Percentiles rank a stretch among this genome's conserved stretches.
phyloP scores from a whole-genome alignment of 2,329 filamentous ascomycete species.

The Ophiocordyceps polyrhachis-furcata region DNA sequence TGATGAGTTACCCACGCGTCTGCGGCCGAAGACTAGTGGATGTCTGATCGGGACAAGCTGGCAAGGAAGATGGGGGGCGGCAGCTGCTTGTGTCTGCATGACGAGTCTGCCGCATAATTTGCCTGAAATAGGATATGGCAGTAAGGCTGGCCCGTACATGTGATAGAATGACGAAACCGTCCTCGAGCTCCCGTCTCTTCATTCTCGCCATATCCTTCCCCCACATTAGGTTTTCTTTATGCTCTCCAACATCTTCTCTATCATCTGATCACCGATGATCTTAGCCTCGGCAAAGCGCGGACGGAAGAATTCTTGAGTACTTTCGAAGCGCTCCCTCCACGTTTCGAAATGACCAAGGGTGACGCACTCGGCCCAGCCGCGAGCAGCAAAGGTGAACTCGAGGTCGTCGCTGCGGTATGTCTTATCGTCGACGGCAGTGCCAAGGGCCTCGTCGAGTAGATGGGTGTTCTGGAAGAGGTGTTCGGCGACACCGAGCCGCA shows the following conservation, averaged over 20 bases:
- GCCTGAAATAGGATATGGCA: not conserved
- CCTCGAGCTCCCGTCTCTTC: not conserved
- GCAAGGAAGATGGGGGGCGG: not conserved
- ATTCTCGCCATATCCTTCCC: not conserved
- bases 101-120: not conserved
- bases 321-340: constrained; percentile 79
- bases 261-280: constrained; percentile 87
- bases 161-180: not conserved
- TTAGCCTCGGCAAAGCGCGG: constrained; percentile 77
- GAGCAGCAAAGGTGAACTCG: constrained; percentile 92
- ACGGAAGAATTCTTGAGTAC: constrained; percentile 81
- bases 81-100: not conserved
- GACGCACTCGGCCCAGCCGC: constrained; percentile 91
- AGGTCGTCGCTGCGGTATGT: constrained; percentile 90
- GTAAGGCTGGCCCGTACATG: not conserved
- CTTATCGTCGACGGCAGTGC: constrained; percentile 73
- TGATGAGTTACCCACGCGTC: constrained; percentile 1
- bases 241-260: constrained; percentile 81
- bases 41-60: not conserved
- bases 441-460: constrained; percentile 67
- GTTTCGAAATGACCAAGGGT: constrained; percentile 80
- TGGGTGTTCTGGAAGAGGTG: constrained; percentile 74
- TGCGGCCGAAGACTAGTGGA: not conserved
- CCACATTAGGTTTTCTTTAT: not conserved
- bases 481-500: constrained; percentile 95